Evolutionary conservation across 306 rosid species (phyloP).

Genomic region (Quercus agrifolia): DNA sequence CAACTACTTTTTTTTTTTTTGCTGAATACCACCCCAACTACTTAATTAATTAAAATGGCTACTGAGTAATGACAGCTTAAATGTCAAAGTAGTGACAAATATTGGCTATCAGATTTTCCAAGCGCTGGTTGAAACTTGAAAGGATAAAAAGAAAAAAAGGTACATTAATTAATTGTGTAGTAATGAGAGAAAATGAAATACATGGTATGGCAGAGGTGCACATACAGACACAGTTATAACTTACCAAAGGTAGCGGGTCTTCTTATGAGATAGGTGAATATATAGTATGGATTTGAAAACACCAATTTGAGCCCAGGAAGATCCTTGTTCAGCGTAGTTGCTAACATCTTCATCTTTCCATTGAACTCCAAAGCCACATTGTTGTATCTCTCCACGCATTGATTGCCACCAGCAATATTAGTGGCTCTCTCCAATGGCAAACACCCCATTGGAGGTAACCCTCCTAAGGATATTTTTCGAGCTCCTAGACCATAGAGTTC

Average conservation of each 20-base stretch:
- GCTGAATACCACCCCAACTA: background rate
- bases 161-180: background rate
- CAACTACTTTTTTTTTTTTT: too few relatives aligned
- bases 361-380: conserved; percentile 67
- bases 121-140: background rate
- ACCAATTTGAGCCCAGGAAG: conserved; percentile 59
- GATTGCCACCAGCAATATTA: conserved; percentile 44
- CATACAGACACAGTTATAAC: background rate
- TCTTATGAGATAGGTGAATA: conserved; percentile 42
- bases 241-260: conserved; percentile 62
- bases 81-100: background rate
- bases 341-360: conserved; percentile 46
- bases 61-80: background rate
- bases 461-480: conserved; percentile 80
- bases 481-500: conserved; percentile 68
- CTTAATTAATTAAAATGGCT: background rate
- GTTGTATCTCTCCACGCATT: conserved; percentile 49
- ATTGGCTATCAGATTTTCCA: background rate
- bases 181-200: background rate
- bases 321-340: conserved; percentile 42
- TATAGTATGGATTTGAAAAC: conserved; percentile 68
- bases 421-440: conserved; percentile 81
- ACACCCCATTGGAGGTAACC: conserved; percentile 97
- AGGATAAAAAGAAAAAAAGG: background rate
- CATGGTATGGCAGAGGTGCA: too few relatives aligned